Conservation (phyloP, 495 filamentous ascomycete genomes). For the Aspergillus affinis region DNA sequence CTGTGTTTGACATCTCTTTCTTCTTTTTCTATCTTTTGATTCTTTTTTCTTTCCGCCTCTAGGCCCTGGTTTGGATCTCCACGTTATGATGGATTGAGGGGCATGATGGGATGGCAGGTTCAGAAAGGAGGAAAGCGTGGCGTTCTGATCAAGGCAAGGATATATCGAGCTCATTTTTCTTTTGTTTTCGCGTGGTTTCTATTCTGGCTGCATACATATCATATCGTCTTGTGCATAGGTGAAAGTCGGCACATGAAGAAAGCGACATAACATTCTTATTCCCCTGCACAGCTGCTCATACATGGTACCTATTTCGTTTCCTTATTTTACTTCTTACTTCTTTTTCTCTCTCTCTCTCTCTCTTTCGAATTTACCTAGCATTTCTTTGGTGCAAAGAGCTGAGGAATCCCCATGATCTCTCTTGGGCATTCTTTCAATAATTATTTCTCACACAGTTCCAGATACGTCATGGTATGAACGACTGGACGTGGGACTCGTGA, state of each 20-base stretch:
- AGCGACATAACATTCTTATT: not conserved
- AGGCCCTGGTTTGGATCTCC: not conserved
- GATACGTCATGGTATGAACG: no score
- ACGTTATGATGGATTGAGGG: constrained; percentile 15
- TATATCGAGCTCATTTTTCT: constrained; percentile 8
- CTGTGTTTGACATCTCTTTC: constrained; percentile 13
- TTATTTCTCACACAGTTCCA: no score
- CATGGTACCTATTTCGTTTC: no score
- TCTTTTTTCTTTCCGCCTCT: not conserved
- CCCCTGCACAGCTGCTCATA: not conserved
- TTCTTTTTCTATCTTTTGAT: constrained; percentile 5
- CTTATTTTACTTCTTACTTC: no score
- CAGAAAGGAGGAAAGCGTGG: constrained; percentile 37
- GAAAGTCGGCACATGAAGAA: not conserved
- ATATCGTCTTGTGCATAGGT: not conserved
- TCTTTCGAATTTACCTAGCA: no score
- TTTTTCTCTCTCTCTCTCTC: no score
- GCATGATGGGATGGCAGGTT: constrained; percentile 33
- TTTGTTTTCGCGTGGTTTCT: not conserved
- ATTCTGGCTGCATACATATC: not conserved
- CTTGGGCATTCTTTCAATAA: no score
- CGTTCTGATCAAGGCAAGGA: constrained; percentile 33
- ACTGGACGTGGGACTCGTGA: no score
- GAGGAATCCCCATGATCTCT: not conserved
- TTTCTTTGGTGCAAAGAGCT: not conserved